A percentile compares a stretch with the other conserved stretches of the same genome.
Evolutionary conservation across 2,329 filamentous ascomycete species (phyloP).

Genomic region (Paraphaeosphaeria minitans): DNA sequence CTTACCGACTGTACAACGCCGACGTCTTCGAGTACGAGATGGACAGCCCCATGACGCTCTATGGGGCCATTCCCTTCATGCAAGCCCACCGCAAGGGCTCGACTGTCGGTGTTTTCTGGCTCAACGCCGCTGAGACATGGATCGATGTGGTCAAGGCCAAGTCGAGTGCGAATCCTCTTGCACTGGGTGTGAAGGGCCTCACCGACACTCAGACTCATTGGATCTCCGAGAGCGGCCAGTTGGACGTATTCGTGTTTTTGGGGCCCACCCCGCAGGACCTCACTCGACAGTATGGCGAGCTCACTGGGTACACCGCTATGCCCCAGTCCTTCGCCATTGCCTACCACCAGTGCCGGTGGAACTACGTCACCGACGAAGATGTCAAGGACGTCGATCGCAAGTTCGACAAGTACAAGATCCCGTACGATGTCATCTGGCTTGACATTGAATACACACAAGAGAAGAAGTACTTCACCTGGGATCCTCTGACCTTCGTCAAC

Average conservation of each 20-base stretch:
- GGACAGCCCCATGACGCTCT: slow-evolving; percentile 97
- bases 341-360: slow-evolving; percentile 98
- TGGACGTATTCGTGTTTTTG: slow-evolving; percentile 94
- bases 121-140: slow-evolving; percentile 97
- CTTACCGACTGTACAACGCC: slow-evolving; percentile 92
- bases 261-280: slow-evolving; percentile 85
- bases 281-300: slow-evolving; percentile 79
- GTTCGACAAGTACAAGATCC: slow-evolving; percentile 93
- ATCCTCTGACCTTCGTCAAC: slow-evolving; percentile 83
- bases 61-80: slow-evolving; percentile 97
- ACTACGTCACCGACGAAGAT: slow-evolving; percentile 96
- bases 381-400: slow-evolving; percentile 95
- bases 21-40: slow-evolving; percentile 98
- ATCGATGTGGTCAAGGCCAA: slow-evolving; percentile 88
- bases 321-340: slow-evolving; percentile 91
- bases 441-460: slow-evolving; percentile 97
- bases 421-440: slow-evolving; percentile 98
- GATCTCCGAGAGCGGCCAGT: slow-evolving; percentile 88
- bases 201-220: slow-evolving; percentile 90
- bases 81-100: slow-evolving; percentile 94
- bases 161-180: slow-evolving; percentile 73
- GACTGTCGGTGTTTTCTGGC: slow-evolving; percentile 94
- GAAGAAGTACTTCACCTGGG: slow-evolving; percentile 99
- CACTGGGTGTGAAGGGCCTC: slow-evolving; percentile 70
- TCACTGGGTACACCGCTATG: slow-evolving; percentile 89